A percentile compares a stretch with the other conserved stretches of the same genome.
phyloP scores from a whole-genome alignment of 345 rosid genomes.

The Cardamine resedifolia region DNA sequence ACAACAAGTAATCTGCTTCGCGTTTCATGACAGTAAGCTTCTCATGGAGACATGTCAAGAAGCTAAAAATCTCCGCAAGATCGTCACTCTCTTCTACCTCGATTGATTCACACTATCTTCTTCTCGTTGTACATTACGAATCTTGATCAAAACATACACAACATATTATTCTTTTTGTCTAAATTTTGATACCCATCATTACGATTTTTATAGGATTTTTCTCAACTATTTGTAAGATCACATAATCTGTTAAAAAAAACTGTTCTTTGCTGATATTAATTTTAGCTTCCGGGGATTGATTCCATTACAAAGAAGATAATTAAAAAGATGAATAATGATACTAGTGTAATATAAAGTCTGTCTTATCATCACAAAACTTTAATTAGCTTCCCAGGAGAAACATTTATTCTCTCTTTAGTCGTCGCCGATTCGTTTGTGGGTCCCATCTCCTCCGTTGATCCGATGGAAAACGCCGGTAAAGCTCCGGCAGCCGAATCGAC shows the following conservation, averaged over 20 bases:
- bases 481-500: not conserved
- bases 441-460: not conserved
- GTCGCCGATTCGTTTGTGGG: not conserved
- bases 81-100: conserved; percentile 88
- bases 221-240: conserved; percentile 1
- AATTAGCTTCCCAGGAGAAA: not conserved
- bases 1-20: conserved; percentile 98
- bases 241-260: not conserved
- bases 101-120: conserved; percentile 48
- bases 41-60: conserved; percentile 97
- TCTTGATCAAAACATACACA: conserved; percentile 17
- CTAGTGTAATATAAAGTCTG: too few species aligned
- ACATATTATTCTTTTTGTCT: conserved; percentile 29
- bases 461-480: conserved; percentile 28
- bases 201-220: not conserved
- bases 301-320: not conserved
- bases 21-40: conserved; percentile 88
- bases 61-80: conserved; percentile 86
- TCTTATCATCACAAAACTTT: too few species aligned
- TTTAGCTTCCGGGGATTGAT: not conserved
- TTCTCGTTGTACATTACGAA: conserved; percentile 26
- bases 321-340: too few species aligned
- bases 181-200: conserved; percentile 12
- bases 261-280: not conserved
- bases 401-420: not conserved